Evolutionary conservation across 352 stramenopile genomes (phyloP).

Genomic region (Globisporangium cylindrosporum): DNA sequence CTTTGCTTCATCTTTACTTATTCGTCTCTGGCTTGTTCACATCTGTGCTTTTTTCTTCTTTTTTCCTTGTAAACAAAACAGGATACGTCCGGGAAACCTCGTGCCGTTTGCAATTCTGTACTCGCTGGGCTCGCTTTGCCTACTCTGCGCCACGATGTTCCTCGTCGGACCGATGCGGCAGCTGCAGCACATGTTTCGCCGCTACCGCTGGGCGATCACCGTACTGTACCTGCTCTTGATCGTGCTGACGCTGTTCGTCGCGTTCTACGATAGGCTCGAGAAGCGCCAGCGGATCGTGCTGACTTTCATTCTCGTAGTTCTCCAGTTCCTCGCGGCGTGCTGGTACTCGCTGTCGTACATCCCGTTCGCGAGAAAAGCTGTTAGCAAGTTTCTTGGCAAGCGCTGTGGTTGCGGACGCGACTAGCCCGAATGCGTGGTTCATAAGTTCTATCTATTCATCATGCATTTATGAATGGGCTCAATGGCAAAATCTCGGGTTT

Average conservation of each 20-base stretch:
- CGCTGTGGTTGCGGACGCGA: constrained; percentile 2
- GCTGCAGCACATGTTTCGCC: constrained; percentile 59
- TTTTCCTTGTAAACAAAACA: neutral
- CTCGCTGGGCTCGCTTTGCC: constrained; percentile 52
- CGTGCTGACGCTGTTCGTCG: constrained; percentile 39
- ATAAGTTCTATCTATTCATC: constrained; percentile 4
- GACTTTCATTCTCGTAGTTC: constrained; percentile 50
- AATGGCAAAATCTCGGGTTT: neutral
- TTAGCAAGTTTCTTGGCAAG: constrained; percentile 14
- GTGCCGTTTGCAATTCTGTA: constrained; percentile 37
- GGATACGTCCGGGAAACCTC: constrained; percentile 19
- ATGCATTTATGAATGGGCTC: neutral
- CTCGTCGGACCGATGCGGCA: constrained; percentile 52
- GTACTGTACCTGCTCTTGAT: constrained; percentile 48
- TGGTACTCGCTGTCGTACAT: constrained; percentile 86
- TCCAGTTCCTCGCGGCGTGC: constrained; percentile 68
- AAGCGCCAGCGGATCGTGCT: constrained; percentile 31
- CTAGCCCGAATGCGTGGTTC: neutral
- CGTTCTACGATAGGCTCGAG: constrained; percentile 22
- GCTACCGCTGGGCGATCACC: constrained; percentile 37
- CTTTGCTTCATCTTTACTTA: neutral
- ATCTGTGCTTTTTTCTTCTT: neutral
- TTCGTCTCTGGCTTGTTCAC: neutral
- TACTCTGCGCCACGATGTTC: constrained; percentile 26
- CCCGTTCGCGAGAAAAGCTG: constrained; percentile 57